Percentiles rank a stretch among this genome's conserved stretches.
phyloP scores from a whole-genome alignment of 108 stramenopile genomes.

The Nannochloropsis salina region DNA sequence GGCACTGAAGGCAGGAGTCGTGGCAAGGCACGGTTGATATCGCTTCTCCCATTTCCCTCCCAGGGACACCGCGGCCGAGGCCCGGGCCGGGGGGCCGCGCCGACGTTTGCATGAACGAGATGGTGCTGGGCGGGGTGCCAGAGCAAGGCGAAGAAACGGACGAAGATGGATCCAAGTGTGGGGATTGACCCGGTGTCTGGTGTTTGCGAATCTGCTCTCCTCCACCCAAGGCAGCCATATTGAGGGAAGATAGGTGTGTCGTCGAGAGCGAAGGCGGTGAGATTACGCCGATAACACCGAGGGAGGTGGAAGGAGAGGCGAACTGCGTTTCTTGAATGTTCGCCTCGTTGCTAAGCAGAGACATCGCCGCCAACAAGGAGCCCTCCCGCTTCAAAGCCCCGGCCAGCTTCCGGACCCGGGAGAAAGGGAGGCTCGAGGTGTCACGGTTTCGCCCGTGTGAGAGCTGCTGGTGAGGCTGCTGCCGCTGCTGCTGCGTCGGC shows the following conservation, averaged over 20 bases:
- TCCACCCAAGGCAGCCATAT: neutral
- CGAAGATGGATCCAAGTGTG: neutral
- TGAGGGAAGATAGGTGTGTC: too few species aligned
- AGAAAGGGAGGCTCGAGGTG: neutral
- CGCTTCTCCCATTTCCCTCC: neutral
- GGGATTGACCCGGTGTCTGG: neutral
- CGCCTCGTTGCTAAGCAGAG: neutral
- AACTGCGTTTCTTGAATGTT: neutral
- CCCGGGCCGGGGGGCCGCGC: neutral
- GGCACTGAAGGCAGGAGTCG: too few species aligned
- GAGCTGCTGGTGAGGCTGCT: neutral
- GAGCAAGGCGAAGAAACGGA: neutral
- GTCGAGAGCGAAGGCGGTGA: neutral
- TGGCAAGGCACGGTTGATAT: neutral
- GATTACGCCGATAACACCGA: neutral
- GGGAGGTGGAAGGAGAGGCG: neutral
- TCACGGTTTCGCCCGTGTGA: neutral
- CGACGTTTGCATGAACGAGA: neutral
- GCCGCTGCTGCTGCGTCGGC: neutral
- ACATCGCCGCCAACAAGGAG: neutral
- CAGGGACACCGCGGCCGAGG: neutral
- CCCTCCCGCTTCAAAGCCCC: slow-evolving; percentile 19
- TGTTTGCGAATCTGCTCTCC: neutral
- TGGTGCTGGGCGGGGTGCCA: neutral
- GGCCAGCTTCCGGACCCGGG: neutral